Evolutionary conservation across 1,284 basidiomycete species (phyloP).

Genomic region (Malassezia cuniculi): DNA sequence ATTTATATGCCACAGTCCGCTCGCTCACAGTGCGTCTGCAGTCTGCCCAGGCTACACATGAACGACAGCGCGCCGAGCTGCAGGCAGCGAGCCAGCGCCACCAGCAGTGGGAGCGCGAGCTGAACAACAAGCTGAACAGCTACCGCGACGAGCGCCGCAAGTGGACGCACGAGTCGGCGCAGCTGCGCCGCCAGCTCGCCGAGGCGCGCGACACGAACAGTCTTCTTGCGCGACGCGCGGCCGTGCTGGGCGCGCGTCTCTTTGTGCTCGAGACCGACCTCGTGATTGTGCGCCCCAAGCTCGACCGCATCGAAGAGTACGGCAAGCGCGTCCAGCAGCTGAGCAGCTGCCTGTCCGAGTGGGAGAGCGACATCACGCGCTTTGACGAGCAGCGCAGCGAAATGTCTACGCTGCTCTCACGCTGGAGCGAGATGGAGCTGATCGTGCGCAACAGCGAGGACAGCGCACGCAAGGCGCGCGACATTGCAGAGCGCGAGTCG

Average conservation of each 20-base stretch:
- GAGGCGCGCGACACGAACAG: constrained; percentile 16
- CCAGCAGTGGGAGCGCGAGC: constrained; percentile 35
- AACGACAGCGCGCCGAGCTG: constrained; percentile 27
- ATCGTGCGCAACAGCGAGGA: constrained; percentile 26
- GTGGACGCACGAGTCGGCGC: constrained; percentile 22
- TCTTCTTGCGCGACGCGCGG: constrained; percentile 18
- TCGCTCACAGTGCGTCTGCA: constrained; percentile 21
- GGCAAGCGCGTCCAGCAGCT: constrained; percentile 24
- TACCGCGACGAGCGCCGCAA: constrained; percentile 38
- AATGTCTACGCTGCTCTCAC: constrained; percentile 29
- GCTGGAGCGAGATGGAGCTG: constrained; percentile 32
- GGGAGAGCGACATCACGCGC: constrained; percentile 31
- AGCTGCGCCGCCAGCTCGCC: constrained; percentile 26
- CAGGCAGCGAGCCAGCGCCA: constrained; percentile 24
- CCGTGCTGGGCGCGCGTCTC: constrained; percentile 25
- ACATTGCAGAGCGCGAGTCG: constrained; percentile 4
- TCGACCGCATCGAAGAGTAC: constrained; percentile 24
- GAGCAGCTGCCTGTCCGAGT: constrained; percentile 21
- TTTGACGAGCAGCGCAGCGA: constrained; percentile 31
- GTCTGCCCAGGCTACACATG: constrained; percentile 15
- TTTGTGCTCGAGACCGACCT: constrained; percentile 28
- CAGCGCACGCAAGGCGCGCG: no score
- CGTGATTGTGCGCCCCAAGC: constrained; percentile 17
- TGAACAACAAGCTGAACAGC: constrained; percentile 34
- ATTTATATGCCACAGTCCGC: constrained; percentile 33